phyloP scores from a whole-genome alignment of 2,329 filamentous ascomycete genomes.

The Ramularia endophylla region DNA sequence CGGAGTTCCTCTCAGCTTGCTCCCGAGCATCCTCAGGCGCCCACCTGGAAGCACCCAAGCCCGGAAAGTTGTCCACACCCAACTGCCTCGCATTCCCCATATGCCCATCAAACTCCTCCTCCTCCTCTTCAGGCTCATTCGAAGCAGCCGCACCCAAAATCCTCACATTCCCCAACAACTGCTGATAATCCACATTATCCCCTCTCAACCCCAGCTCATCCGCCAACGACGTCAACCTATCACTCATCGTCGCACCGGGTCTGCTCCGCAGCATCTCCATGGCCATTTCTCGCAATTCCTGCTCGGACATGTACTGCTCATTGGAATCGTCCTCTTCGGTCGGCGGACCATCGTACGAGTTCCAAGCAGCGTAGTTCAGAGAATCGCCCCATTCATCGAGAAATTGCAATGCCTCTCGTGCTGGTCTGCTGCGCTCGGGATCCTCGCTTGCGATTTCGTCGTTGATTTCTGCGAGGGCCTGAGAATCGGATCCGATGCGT shows the following conservation, averaged over 20 bases:
- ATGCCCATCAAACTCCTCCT: conserved; percentile 22
- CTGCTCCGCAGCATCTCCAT: conserved; percentile 5
- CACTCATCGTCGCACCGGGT: conserved; percentile 2
- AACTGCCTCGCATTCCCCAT: conserved; percentile 55
- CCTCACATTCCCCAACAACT: conserved; percentile 5
- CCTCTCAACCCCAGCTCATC: conserved; percentile 7
- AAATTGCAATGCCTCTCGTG: conserved; percentile 17
- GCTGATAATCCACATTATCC: conserved; percentile 2
- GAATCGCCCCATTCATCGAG: conserved; percentile 23
- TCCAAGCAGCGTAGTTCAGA: too few relatives aligned
- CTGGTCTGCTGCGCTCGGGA: conserved; percentile 7
- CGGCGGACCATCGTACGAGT: too few relatives aligned
- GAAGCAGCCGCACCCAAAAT: conserved; percentile 5
- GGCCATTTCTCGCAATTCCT: too few relatives aligned
- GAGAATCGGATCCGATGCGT: conserved; percentile 16
- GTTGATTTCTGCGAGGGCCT: conserved; percentile 9
- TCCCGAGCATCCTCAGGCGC: conserved; percentile 41
- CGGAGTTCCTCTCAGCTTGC: conserved; percentile 60
- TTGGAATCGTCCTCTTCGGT: too few relatives aligned
- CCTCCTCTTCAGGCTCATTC: conserved; percentile 12
- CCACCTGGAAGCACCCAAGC: conserved; percentile 15
- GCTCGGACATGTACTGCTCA: too few relatives aligned
- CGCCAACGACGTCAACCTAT: neutral
- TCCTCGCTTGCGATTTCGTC: conserved; percentile 17
- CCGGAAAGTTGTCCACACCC: conserved; percentile 11